These are phyloP conservation scores for Candida nanaspora DNA, from an alignment of 805 yeast genomes.

Conservation along the genomic window DNA sequence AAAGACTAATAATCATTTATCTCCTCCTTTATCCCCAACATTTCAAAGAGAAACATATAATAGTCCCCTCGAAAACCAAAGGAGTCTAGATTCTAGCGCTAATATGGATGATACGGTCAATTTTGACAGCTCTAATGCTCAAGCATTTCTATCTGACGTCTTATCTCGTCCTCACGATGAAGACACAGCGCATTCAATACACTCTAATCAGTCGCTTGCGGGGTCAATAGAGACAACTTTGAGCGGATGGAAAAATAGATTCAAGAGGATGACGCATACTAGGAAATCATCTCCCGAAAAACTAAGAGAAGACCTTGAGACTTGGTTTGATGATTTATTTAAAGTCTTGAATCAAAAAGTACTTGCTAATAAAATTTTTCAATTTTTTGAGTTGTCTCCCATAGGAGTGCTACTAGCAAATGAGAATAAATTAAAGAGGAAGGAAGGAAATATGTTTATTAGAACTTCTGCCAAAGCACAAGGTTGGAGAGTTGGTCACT, in stretches of 20 bases:
- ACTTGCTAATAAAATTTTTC: conserved; percentile 75
- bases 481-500: conserved; percentile 95
- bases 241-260: background rate
- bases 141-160: no score
- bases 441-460: conserved; percentile 79
- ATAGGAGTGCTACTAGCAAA: conserved; percentile 75
- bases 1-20: no score
- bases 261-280: background rate
- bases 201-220: background rate
- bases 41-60: no score
- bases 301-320: conserved; percentile 44
- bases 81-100: no score
- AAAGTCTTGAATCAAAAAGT: conserved; percentile 59
- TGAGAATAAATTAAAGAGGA: conserved; percentile 77
- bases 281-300: conserved; percentile 7
- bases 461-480: conserved; percentile 80
- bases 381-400: conserved; percentile 86
- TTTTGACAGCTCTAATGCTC: no score
- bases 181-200: background rate
- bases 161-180: no score
- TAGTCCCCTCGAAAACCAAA: no score
- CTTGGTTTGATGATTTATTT: conserved; percentile 59
- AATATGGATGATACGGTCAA: no score
- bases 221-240: background rate
- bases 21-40: no score